phyloP scores from a whole-genome alignment of 306 rosid genomes.

The Aeschynomene evenia region DNA sequence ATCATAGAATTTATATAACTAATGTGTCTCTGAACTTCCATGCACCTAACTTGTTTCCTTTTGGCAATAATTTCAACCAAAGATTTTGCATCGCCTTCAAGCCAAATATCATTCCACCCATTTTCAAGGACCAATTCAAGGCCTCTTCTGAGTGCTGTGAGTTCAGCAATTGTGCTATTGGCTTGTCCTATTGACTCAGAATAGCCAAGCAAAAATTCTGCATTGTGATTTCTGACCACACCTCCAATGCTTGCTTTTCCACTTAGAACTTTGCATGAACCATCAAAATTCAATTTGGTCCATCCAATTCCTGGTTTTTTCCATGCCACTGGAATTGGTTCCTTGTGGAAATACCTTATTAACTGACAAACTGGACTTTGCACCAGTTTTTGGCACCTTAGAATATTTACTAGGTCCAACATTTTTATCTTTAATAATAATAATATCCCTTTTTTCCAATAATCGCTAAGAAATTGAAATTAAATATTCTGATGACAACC shows the following conservation, averaged over 20 bases:
- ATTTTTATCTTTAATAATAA: slow-evolving; percentile 21
- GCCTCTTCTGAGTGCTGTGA: slow-evolving; percentile 56
- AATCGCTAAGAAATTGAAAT: background rate
- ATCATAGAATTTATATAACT: slow-evolving; percentile 47
- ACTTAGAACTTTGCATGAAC: slow-evolving; percentile 49
- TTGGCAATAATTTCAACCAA: slow-evolving; percentile 53
- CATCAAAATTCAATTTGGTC: slow-evolving; percentile 71
- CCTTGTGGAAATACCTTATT: slow-evolving; percentile 42
- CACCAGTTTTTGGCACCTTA: slow-evolving; percentile 40
- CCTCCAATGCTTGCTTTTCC: slow-evolving; percentile 73
- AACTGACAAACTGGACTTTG: slow-evolving; percentile 37
- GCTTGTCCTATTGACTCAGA: slow-evolving; percentile 66
- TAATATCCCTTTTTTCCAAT: background rate
- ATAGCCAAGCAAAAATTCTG: slow-evolving; percentile 69
- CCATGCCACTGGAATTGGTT: slow-evolving; percentile 68
- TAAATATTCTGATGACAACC: too few species aligned
- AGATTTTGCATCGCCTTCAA: slow-evolving; percentile 72
- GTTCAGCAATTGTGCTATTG: slow-evolving; percentile 63
- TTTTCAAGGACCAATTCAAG: slow-evolving; percentile 67
- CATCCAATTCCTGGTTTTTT: slow-evolving; percentile 65
- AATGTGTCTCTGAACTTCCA: slow-evolving; percentile 47
- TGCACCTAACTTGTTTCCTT: slow-evolving; percentile 47
- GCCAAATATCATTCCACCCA: slow-evolving; percentile 72
- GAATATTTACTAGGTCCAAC: slow-evolving; percentile 35
- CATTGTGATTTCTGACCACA: slow-evolving; percentile 58